Conservation (phyloP, 2,329 filamentous ascomycete species). For the Cordyceps militaris region DNA sequence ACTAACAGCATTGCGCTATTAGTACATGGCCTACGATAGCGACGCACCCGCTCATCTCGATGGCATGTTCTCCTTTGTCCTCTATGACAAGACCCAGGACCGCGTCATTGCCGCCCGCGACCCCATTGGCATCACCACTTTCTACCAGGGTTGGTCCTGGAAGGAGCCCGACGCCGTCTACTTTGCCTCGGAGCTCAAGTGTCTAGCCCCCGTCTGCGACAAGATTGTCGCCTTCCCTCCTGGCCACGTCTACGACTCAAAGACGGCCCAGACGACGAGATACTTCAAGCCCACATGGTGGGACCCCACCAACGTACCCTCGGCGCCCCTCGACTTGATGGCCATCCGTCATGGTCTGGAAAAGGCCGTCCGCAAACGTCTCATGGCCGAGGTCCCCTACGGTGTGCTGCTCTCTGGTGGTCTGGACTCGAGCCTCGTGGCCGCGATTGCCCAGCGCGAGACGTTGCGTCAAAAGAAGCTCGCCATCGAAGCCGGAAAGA, state of each 20-base stretch:
- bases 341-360: conserved; percentile 75
- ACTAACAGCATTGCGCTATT: background rate
- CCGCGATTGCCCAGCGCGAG: conserved; percentile 91
- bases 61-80: conserved; percentile 99
- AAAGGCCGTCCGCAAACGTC: conserved; percentile 84
- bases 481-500: conserved; percentile 42
- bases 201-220: conserved; percentile 86
- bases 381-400: conserved; percentile 99
- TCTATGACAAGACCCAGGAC: conserved; percentile 93
- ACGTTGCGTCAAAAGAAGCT: conserved; percentile 68
- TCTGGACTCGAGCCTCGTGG: conserved; percentile 90
- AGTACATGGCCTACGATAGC: conserved; percentile 89
- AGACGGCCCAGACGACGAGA: conserved; percentile 73
- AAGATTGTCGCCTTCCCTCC: conserved; percentile 91
- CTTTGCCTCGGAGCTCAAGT: conserved; percentile 97
- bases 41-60: conserved; percentile 91
- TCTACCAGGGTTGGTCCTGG: conserved; percentile 91
- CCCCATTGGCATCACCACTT: conserved; percentile 92
- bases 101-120: conserved; percentile 90
- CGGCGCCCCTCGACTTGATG: conserved; percentile 76
- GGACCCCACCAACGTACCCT: conserved; percentile 72
- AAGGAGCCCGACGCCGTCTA: conserved; percentile 77
- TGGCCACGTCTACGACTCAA: conserved; percentile 92
- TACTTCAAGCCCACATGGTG: conserved; percentile 95
- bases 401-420: conserved; percentile 93